Evolutionary conservation across 2,329 filamentous ascomycete genomes (phyloP).

Genomic region (Curvularia verruculosa): DNA sequence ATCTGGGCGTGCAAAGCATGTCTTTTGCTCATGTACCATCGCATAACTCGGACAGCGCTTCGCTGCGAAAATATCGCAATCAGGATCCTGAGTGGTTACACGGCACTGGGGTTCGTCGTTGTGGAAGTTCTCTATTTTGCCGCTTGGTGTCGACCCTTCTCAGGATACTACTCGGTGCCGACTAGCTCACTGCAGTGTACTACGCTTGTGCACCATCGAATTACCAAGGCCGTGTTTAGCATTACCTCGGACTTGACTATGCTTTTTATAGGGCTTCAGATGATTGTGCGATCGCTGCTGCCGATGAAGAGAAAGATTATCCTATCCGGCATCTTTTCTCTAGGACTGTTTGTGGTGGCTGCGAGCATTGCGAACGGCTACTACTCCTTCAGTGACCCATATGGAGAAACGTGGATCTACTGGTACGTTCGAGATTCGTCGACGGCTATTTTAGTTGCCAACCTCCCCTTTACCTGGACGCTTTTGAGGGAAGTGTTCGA

Average conservation of each 20-base stretch:
- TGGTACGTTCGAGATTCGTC: conserved; percentile 44
- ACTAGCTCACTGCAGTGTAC: conserved; percentile 44
- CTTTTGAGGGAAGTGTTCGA: conserved; percentile 57
- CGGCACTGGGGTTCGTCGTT: conserved; percentile 54
- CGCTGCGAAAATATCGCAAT: conserved; percentile 44
- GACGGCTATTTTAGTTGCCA: conserved; percentile 54
- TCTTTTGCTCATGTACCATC: conserved; percentile 61
- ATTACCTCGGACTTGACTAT: conserved; percentile 56
- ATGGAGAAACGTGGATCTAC: conserved; percentile 36
- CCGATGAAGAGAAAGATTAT: conserved; percentile 59
- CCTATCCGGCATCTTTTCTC: conserved; percentile 61
- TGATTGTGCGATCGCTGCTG: conserved; percentile 53
- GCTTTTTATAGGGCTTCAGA: conserved; percentile 53
- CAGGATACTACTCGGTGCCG: conserved; percentile 60
- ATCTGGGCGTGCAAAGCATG: conserved; percentile 62
- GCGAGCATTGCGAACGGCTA: conserved; percentile 59
- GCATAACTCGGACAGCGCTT: conserved; percentile 51
- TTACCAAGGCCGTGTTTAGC: conserved; percentile 52
- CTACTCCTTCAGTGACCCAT: conserved; percentile 42
- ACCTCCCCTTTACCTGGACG: conserved; percentile 60
- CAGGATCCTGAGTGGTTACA: conserved; percentile 55
- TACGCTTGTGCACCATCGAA: conserved; percentile 45
- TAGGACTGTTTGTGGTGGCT: conserved; percentile 59
- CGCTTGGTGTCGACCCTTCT: conserved; percentile 62
- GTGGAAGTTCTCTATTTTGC: conserved; percentile 59